Percentiles rank a stretch among this genome's conserved stretches.
These are phyloP conservation scores for Stachybotrys chartarum DNA, from an alignment of 2,329 filamentous ascomycete species.

Conservation along the genomic window DNA sequence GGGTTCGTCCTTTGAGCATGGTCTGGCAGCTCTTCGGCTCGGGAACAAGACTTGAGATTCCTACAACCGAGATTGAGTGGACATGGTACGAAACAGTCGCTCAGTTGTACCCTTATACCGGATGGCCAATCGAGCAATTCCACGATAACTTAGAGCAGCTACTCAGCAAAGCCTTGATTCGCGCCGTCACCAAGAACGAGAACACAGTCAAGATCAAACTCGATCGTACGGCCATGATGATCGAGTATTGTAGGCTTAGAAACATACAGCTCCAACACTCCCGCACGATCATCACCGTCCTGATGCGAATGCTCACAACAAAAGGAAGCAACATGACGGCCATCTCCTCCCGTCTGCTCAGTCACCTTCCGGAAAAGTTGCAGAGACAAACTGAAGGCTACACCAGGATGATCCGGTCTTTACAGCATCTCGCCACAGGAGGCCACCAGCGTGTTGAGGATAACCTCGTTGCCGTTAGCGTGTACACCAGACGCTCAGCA, in stretches of 20 bases:
- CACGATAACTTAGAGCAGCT: constrained; percentile 7
- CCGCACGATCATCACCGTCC: constrained; percentile 9
- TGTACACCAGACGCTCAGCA: constrained; percentile 10
- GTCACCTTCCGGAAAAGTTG: constrained; percentile 2
- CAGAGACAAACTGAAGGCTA: constrained; percentile 7
- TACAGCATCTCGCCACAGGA: constrained; percentile 6
- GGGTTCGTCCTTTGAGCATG: constrained; percentile 10
- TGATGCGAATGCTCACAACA: constrained; percentile 7
- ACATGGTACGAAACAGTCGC: constrained; percentile 10
- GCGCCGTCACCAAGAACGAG: constrained; percentile 9
- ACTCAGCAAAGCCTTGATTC: constrained; percentile 9
- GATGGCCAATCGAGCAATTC: constrained; percentile 8
- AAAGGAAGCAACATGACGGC: constrained; percentile 1
- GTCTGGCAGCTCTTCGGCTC: constrained; percentile 10
- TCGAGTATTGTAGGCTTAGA: constrained; percentile 7
- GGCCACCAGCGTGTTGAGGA: constrained; percentile 3
- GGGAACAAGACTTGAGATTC: constrained; percentile 6
- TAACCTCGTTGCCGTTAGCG: constrained; percentile 4
- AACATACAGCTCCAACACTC: constrained; percentile 11
- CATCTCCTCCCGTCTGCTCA: constrained; percentile 5
- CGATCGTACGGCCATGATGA: constrained; percentile 5
- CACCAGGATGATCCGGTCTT: constrained; percentile 7
- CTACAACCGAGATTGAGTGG: constrained; percentile 6
- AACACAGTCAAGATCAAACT: constrained; percentile 4
- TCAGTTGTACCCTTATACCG: constrained; percentile 9